Evolutionary conservation across 768 basidiomycete species (phyloP).

Genomic region (Lactarius vividus): DNA sequence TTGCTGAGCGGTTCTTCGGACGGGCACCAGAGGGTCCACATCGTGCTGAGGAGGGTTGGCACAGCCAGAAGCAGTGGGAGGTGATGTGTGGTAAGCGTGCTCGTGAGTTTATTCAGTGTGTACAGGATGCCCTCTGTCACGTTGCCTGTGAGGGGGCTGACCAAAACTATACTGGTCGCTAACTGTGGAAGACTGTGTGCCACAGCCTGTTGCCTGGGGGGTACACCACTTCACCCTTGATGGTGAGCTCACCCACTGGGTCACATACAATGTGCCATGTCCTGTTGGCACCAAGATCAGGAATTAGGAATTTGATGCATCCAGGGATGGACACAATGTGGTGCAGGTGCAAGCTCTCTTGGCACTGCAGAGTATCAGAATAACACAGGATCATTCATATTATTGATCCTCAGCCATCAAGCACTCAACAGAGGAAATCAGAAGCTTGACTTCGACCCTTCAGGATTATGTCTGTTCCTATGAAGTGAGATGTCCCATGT

Average conservation of each 20-base stretch:
- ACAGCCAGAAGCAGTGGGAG: constrained; percentile 44
- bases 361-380: too few species aligned
- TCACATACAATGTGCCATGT: constrained; percentile 54
- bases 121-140: constrained; percentile 58
- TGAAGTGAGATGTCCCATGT: too few species aligned
- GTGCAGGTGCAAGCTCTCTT: constrained; percentile 75
- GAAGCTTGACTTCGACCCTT: too few species aligned
- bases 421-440: too few species aligned
- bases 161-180: constrained; percentile 24
- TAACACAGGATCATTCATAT: too few species aligned
- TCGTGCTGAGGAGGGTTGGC: constrained; percentile 36
- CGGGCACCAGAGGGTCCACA: constrained; percentile 48
- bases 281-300: constrained; percentile 49
- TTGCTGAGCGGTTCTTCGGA: constrained; percentile 35
- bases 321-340: constrained; percentile 49
- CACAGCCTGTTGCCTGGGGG: constrained; percentile 66
- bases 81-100: constrained; percentile 52
- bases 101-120: constrained; percentile 65
- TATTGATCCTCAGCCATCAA: too few species aligned
- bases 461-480: too few species aligned
- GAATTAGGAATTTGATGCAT: constrained; percentile 36
- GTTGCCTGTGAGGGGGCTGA: neutral
- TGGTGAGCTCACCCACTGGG: constrained; percentile 44
- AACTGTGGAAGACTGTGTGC: constrained; percentile 64
- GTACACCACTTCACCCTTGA: constrained; percentile 47